A percentile compares a stretch with the other conserved stretches of the same genome.
These are phyloP conservation scores for Lasiosphaeria miniovina DNA, from an alignment of 495 filamentous ascomycete species.

Conservation along the genomic window DNA sequence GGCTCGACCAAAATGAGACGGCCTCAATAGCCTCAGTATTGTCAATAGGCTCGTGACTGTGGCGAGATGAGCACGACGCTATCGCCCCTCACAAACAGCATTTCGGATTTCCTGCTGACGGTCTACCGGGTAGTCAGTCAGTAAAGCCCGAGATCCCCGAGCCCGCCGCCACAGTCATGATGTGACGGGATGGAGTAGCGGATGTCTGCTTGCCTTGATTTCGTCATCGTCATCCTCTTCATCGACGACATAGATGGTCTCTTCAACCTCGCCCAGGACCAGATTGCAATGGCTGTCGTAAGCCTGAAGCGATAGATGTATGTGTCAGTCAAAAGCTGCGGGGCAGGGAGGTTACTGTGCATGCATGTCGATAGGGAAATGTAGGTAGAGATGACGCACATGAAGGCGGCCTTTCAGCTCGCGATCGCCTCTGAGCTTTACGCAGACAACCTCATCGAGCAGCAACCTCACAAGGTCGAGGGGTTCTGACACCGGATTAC, in stretches of 20 bases:
- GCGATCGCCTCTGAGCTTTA: slow-evolving; percentile 91
- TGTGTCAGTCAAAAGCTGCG: not conserved
- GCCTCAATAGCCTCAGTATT: not conserved
- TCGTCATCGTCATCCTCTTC: slow-evolving; percentile 70
- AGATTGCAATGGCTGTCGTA: slow-evolving; percentile 99
- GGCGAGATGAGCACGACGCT: slow-evolving; percentile 96
- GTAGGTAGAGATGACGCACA: slow-evolving; percentile 49
- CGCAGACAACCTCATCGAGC: slow-evolving; percentile 92
- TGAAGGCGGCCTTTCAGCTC: slow-evolving; percentile 94
- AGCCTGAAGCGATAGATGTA: slow-evolving; percentile 54
- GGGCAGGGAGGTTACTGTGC: not conserved
- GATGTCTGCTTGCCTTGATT: slow-evolving; percentile 28
- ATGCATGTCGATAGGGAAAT: not conserved
- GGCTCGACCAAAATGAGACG: not conserved
- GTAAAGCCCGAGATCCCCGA: not conserved
- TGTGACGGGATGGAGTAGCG: not conserved
- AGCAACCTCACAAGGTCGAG: slow-evolving; percentile 93
- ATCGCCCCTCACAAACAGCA: slow-evolving; percentile 98
- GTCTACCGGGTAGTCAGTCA: slow-evolving; percentile 53
- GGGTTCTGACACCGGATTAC: slow-evolving; percentile 72
- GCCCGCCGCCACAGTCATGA: slow-evolving; percentile 13
- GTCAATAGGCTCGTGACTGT: slow-evolving; percentile 39
- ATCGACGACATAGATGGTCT: slow-evolving; percentile 92
- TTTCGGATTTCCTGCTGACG: slow-evolving; percentile 92
- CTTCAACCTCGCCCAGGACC: slow-evolving; percentile 94